Conservation (phyloP, 768 basidiomycete species). For the Plicaturopsis crispa region DNA sequence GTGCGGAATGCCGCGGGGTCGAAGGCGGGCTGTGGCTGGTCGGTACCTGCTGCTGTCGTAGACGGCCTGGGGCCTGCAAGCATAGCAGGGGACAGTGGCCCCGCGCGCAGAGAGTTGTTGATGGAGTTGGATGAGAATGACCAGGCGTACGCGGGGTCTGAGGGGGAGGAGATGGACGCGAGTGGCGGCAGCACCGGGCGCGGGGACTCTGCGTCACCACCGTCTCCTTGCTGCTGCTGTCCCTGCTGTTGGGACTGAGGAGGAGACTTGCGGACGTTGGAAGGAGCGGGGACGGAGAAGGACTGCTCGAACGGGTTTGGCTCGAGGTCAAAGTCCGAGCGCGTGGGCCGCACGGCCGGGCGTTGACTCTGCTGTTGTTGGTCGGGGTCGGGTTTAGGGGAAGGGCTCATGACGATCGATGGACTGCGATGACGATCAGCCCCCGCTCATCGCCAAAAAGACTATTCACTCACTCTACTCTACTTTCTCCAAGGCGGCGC, state of each 20-base stretch:
- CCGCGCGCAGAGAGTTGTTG: slow-evolving; percentile 78
- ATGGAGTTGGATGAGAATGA: slow-evolving; percentile 49
- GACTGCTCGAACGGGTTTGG: slow-evolving; percentile 95
- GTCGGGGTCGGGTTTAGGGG: slow-evolving; percentile 4
- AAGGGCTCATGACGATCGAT: too few relatives aligned
- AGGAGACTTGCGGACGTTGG: slow-evolving; percentile 39
- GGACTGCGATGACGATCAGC: slow-evolving; percentile 12
- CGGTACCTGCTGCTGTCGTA: slow-evolving; percentile 40
- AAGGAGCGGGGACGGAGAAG: slow-evolving; percentile 54
- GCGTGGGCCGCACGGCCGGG: slow-evolving; percentile 33
- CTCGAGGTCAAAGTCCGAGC: slow-evolving; percentile 70
- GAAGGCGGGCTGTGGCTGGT: slow-evolving; percentile 38
- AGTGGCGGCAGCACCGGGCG: slow-evolving; percentile 80
- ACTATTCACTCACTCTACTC: too few relatives aligned
- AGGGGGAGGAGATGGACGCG: slow-evolving; percentile 49
- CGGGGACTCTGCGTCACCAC: slow-evolving; percentile 17
- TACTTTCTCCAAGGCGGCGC: too few relatives aligned
- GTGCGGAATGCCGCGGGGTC: slow-evolving; percentile 74
- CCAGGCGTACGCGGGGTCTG: slow-evolving; percentile 48
- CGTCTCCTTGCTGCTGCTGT: background rate
- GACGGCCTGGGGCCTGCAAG: slow-evolving; percentile 87
- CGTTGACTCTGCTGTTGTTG: slow-evolving; percentile 10
- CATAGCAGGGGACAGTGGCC: slow-evolving; percentile 95
- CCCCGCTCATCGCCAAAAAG: slow-evolving; percentile 8
- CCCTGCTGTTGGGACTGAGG: slow-evolving; percentile 16